These are phyloP conservation scores for Sphaerostilbella broomeana DNA, from an alignment of 2,329 filamentous ascomycete species.

Conservation along the genomic window DNA sequence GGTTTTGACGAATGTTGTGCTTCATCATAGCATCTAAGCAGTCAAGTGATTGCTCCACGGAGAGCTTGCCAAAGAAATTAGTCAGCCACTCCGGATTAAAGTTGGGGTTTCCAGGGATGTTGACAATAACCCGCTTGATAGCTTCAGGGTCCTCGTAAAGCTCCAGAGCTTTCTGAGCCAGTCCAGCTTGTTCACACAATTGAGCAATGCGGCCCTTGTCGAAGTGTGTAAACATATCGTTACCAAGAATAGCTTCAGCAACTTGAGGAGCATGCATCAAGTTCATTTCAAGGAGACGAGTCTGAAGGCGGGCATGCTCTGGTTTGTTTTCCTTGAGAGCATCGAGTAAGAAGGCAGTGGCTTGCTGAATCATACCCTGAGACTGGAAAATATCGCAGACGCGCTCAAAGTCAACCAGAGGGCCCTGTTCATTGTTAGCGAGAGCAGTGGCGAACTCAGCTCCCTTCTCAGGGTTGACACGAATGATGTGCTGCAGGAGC, in stretches of 20 bases:
- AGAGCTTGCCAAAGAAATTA: conserved; percentile 88
- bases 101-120: conserved; percentile 74
- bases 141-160: conserved; percentile 86
- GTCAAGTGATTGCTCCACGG: conserved; percentile 89
- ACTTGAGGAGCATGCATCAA: conserved; percentile 93
- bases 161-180: conserved; percentile 82
- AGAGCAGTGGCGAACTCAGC: conserved; percentile 90
- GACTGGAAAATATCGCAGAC: conserved; percentile 98
- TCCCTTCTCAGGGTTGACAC: conserved; percentile 87
- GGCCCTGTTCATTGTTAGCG: conserved; percentile 80
- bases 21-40: conserved; percentile 96
- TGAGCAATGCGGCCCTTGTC: conserved; percentile 84
- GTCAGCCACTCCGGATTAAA: conserved; percentile 88
- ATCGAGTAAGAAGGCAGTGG: conserved; percentile 95
- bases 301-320: conserved; percentile 90
- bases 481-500: conserved; percentile 85
- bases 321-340: conserved; percentile 91
- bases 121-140: conserved; percentile 84
- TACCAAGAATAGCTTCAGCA: conserved; percentile 93
- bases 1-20: conserved; percentile 91
- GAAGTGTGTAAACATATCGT: conserved; percentile 98
- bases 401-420: conserved; percentile 85
- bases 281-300: conserved; percentile 95
- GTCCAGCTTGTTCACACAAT: conserved; percentile 87
- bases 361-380: conserved; percentile 95